Base-by-base conservation (phyloP, 169 alveolate genomes). In the Plasmodium gallinaceum region DNA sequence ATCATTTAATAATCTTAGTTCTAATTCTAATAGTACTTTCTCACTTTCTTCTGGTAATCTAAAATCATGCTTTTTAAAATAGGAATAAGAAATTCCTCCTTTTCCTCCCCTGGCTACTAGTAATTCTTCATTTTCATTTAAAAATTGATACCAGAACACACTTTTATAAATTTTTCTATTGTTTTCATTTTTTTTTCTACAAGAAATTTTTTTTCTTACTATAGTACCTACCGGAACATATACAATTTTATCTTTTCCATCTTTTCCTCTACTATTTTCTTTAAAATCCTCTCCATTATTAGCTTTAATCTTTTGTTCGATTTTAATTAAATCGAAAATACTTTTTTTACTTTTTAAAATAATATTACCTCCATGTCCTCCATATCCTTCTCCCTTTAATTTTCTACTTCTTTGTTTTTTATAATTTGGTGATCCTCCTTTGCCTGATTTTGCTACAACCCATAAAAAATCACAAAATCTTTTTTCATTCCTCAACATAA, bases 321-420 rank as follows among this genome's bases (percentile, higher is more conserved):
- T 74, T 89, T 92, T 93, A 22, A 94, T 92, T 58, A 94, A 92
- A 57, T 92, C 94, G 20, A 87, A 90, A 10, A 94, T 93, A 26
- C 92, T 88, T 57, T 88, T 94, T 54, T 94, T 90, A 43, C 95
- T 76, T 74, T 91, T 92, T 16, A 94, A 64, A 14, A 90, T 87
- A 20, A 94, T 92, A 78, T 88, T 91, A 12, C 96, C 96, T 2
- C 96, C 96, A 61, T 94, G 96, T 18, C 96, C 96, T 16, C 96
- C 96, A 61, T 94, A 94, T 20, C 96, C 96, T 61, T 94, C 95
- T 5, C 96, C 96, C 37, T 90, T 86, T 32, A 94, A 71, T 69
- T 90, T 92, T 52, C 62, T 86, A 16, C 95, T 90, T 45, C 96
- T 76, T 51, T 48, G 69, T 70, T 70, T 74, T 64, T 87, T 94